A percentile compares a stretch with the other conserved stretches of the same genome.
These are phyloP conservation scores for Polychytrium aggregatum DNA, from an alignment of 192 early-diverging fungal species.

Conservation along the genomic window DNA sequence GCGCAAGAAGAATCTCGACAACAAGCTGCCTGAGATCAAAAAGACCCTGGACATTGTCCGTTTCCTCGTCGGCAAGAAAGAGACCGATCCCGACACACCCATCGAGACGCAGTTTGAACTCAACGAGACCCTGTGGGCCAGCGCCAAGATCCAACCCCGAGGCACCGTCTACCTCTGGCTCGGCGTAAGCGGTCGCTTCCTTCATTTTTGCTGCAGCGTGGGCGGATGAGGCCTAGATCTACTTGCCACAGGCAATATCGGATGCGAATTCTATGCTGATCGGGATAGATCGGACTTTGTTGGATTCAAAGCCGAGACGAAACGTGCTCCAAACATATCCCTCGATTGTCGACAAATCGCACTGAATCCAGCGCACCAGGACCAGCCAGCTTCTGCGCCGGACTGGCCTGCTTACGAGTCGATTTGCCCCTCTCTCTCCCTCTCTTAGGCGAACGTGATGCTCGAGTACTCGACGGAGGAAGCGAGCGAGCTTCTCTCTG, in stretches of 20 bases:
- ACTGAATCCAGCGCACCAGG: no score
- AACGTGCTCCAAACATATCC: no score
- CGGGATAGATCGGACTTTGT: no score
- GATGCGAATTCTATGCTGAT: no score
- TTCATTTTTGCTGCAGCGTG: no score
- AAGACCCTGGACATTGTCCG: slow-evolving; percentile 83
- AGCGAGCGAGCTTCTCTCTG: slow-evolving; percentile 61
- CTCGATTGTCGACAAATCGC: no score
- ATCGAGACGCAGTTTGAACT: slow-evolving; percentile 82
- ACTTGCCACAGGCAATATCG: no score
- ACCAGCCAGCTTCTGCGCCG: no score
- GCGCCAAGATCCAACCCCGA: slow-evolving; percentile 65
- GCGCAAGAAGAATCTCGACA: slow-evolving; percentile 68
- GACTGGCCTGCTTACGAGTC: no score
- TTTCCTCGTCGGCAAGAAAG: slow-evolving; percentile 47
- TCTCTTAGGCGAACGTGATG: slow-evolving; percentile 85
- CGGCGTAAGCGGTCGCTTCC: slow-evolving; percentile 46
- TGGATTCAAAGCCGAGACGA: no score
- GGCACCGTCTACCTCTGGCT: slow-evolving; percentile 88
- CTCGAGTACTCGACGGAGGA: slow-evolving; percentile 88
- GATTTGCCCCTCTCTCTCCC: not conserved
- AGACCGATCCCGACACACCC: slow-evolving; percentile 52
- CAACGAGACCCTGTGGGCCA: slow-evolving; percentile 88
- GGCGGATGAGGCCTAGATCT: no score
- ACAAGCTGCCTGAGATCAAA: slow-evolving; percentile 93